A percentile compares a stretch with the other conserved stretches of the same genome.
Evolutionary conservation across 306 rosid species (phyloP).

Genomic region (Nissolia schottii): DNA sequence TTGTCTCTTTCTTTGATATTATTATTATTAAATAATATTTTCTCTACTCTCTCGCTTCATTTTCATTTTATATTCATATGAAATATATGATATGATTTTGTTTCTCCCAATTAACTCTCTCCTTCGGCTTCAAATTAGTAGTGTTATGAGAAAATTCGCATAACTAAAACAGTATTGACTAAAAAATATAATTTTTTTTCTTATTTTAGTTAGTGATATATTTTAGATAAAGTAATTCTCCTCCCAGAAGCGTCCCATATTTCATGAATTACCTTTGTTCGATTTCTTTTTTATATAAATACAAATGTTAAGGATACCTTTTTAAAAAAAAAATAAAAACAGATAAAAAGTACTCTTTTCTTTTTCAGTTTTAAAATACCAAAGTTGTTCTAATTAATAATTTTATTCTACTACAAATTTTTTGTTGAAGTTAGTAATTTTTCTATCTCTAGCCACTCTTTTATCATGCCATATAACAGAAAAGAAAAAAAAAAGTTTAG

Average conservation of each 20-base stretch:
- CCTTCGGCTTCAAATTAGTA: background rate
- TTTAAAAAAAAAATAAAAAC: background rate
- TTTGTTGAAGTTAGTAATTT: too few relatives aligned
- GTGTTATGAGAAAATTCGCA: background rate
- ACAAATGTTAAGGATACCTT: background rate
- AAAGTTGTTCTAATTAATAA: background rate
- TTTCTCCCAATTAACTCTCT: background rate
- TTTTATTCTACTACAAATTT: background rate
- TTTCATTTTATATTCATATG: background rate
- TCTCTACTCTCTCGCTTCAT: slow-evolving; percentile 21
- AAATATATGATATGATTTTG: slow-evolving; percentile 32
- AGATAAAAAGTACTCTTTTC: too few relatives aligned
- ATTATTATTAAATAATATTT: too few relatives aligned
- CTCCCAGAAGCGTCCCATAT: background rate
- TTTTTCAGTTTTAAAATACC: background rate
- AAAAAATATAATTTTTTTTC: too few relatives aligned
- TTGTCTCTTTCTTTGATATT: too few relatives aligned
- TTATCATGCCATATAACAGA: background rate
- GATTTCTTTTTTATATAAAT: background rate
- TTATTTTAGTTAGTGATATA: too few relatives aligned
- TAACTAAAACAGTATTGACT: background rate
- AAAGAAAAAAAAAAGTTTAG: background rate
- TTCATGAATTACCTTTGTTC: background rate
- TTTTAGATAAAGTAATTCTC: too few relatives aligned
- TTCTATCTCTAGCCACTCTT: background rate